phyloP scores from a whole-genome alignment of 139 green algal genomes.

The Nannochloris sp. region DNA sequence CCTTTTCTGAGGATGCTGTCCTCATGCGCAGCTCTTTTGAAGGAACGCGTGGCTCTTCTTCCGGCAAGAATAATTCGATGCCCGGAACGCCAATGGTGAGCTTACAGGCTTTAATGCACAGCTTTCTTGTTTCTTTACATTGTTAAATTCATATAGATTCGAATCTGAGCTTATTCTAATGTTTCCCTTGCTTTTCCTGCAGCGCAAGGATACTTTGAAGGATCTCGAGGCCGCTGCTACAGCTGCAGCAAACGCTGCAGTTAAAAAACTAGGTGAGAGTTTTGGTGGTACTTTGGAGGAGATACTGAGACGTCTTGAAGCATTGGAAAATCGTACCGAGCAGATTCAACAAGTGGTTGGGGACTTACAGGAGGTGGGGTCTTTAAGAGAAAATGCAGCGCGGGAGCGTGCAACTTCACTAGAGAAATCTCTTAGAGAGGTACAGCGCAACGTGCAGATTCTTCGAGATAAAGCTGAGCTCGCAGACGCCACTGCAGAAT shows the following conservation, averaged over 20 bases:
- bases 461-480: constrained; percentile 50
- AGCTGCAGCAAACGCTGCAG: neutral
- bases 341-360: constrained; percentile 26
- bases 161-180: neutral
- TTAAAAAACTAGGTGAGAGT: constrained; percentile 16
- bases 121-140: neutral
- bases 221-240: constrained; percentile 2
- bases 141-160: neutral
- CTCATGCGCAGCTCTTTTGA: neutral
- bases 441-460: constrained; percentile 38
- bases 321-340: constrained; percentile 34
- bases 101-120: no score
- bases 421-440: constrained; percentile 35
- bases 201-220: constrained; percentile 11
- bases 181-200: neutral
- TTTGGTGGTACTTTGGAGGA: constrained; percentile 33
- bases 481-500: constrained; percentile 38
- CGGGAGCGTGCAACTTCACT: constrained; percentile 29
- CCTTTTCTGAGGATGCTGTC: neutral
- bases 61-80: neutral
- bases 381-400: constrained; percentile 20
- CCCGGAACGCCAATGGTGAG: constrained; percentile 13
- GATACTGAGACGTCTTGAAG: constrained; percentile 34
- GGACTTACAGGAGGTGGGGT: constrained; percentile 31
- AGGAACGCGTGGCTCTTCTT: neutral